Percentiles rank a stretch among this genome's conserved stretches.
These are phyloP conservation scores for Vigna mungo DNA, from an alignment of 306 rosid species.

Conservation along the genomic window DNA sequence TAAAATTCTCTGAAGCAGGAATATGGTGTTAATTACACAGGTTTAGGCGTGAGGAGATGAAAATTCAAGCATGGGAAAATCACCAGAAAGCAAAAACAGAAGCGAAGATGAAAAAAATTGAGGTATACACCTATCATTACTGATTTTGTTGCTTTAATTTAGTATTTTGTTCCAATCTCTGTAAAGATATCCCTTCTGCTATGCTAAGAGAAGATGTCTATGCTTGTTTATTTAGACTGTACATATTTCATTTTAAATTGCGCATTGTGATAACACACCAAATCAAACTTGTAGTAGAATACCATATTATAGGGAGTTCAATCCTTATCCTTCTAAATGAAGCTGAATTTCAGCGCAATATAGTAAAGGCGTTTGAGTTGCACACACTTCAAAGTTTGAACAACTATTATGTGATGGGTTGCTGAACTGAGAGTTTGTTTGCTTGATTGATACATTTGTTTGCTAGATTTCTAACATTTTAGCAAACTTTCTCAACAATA, in stretches of 20 bases:
- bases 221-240: neutral
- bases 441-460: neutral
- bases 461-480: conserved; percentile 10
- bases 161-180: neutral
- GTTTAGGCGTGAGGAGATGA: conserved; percentile 96
- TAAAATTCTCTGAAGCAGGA: conserved; percentile 42
- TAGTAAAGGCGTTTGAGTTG: neutral
- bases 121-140: conserved; percentile 58
- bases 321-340: conserved; percentile 9
- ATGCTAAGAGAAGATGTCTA: neutral
- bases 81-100: conserved; percentile 97
- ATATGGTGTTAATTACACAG: conserved; percentile 55
- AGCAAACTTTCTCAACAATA: neutral
- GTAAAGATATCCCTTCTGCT: neutral
- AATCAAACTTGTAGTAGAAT: neutral
- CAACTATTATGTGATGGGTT: neutral
- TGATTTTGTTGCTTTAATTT: conserved; percentile 37
- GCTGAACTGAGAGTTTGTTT: conserved; percentile 5
- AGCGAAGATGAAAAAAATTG: conserved; percentile 91
- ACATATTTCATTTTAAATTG: neutral
- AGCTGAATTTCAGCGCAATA: neutral
- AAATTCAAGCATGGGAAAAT: conserved; percentile 96
- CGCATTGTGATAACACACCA: neutral
- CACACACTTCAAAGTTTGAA: neutral
- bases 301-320: too few relatives aligned